These are phyloP conservation scores for Dalbergia oliveri DNA, from an alignment of 306 rosid genomes.

Conservation along the genomic window DNA sequence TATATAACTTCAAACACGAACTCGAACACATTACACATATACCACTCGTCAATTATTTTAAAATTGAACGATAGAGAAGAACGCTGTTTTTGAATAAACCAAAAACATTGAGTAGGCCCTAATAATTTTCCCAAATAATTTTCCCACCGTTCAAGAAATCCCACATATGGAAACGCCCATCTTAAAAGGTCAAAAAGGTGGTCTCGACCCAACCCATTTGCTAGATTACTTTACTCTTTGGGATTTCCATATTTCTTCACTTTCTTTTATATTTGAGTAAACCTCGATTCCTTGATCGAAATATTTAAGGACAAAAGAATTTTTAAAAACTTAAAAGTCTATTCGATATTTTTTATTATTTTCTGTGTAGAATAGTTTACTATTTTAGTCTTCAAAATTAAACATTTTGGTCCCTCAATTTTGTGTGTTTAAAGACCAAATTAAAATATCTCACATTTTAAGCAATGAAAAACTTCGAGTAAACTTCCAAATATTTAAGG, in stretches of 20 bases:
- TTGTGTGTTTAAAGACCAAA: too few species aligned
- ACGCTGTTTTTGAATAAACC: neutral
- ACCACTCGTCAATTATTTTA: conserved; percentile 31
- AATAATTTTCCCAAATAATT: conserved; percentile 50
- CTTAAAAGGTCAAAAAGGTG: conserved; percentile 40
- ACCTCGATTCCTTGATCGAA: too few species aligned
- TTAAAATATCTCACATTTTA: too few species aligned
- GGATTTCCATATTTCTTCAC: conserved; percentile 40
- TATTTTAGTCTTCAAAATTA: too few species aligned
- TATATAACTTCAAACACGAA: conserved; percentile 26
- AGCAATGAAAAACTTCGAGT: too few species aligned
- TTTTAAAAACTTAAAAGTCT: too few species aligned
- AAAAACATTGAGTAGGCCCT: conserved; percentile 7
- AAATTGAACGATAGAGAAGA: conserved; percentile 12
- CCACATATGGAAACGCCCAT: conserved; percentile 55
- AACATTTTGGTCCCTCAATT: too few species aligned
- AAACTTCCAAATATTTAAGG: too few species aligned
- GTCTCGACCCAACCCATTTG: conserved; percentile 43
- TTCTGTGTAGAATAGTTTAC: too few species aligned
- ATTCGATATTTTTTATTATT: too few species aligned
- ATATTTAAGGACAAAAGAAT: too few species aligned
- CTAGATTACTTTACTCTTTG: conserved; percentile 41
- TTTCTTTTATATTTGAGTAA: neutral
- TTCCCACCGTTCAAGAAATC: conserved; percentile 59
- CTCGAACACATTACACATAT: conserved; percentile 19